Evolutionary conservation across 495 filamentous ascomycete genomes (phyloP), one percentile per base, ranked within the genome.

Genomic region (Corynascus novoguineensis): DNA sequence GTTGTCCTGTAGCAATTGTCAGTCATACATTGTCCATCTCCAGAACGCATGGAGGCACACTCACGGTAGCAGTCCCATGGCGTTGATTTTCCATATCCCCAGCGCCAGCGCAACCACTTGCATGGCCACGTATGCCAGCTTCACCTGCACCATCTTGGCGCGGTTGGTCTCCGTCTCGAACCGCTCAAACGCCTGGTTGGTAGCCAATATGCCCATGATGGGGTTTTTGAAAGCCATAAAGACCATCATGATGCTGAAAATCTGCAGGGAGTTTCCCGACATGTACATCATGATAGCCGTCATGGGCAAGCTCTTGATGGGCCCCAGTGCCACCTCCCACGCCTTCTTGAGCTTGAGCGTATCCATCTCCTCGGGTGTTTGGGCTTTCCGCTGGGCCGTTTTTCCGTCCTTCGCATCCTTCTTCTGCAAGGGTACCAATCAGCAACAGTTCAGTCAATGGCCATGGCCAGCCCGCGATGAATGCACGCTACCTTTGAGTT

Each of bases 271-370:
- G 75, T 97, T 97, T 65, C 93, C 93, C 57, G 93, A 96, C 95
- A 99, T 97, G 81, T 99, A 99, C 92, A 97, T 97, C 86, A 96
- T 96, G 73, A 99, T 91, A 44, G 83, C 90, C 57, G 95, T 97
- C 93, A 98, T 97, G 50, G 93, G 93, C 42, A 99, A 79, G 67
- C 86, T 84, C 75, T 99, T 99, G 49, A 91, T 86, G 2, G 93
- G 93, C 4, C 87, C 95, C 34, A 99, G 81, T 31, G 93, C 95
- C 21, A 99, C 81, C 73, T 99, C 93, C 95, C 95, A 99, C 1
- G 93, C 92, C 68, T 99, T 99, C 74, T 98, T 99, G 60, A 97
- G 72, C 76, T 97, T 97, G 51, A 99, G 77, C 38, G 84, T 87
- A 71, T 97, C 93, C 75, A 89, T 97, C 72, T 97, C 90, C 60